Base-by-base conservation (phyloP, 805 yeast species). In the Starmerella kuoi region DNA sequence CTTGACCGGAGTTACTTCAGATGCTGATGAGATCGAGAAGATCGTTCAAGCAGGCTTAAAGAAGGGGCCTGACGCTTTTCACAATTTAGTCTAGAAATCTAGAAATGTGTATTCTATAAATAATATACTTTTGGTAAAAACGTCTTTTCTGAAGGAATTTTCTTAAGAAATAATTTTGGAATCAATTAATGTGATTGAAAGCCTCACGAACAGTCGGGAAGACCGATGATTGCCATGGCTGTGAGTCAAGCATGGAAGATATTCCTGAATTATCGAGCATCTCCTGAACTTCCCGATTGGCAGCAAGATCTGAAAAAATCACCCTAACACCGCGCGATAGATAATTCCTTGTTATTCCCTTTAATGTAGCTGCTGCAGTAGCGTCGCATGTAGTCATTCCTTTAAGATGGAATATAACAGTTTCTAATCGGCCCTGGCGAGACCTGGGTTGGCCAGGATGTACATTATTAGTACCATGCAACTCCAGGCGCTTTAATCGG, bases 311-410 rank as follows among this genome's bases (percentile, higher is more conserved):
- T 6, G 79, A 66, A 44, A 85, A 71, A 33, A 73, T 69, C 3
- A 83, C 79, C 7, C 62, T 59, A 6, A 80, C 74, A 2, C 67
- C 67, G 37, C 79, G 66, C n/a, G 62, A 63, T 8, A 58, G 44
- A 56, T 83, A 83, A 12, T 67, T 62, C 2, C 59, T 52, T 3
- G 85, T 61, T n/a, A 80, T 73, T 47, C 77, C 84, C 41, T 60
- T 56, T 34, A 86, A 61, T 2, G 77, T 77, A 50, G 82, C 86
- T 0, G 82, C 77, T 0, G 94, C 94, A 1, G 84, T 71, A 0
- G 93, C 73, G 52, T 85, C 95, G 42, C 85, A 69, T 3, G 69
- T 70, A 3, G 81, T 73, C 93, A 86, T 81, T 2, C 94, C 94
- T 42, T 77, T 70, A 48, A 87, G 61, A 53, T 85, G 94, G 52